Evolutionary conservation across 2,329 filamentous ascomycete species (phyloP).

Genomic region (Colletotrichum musicola): DNA sequence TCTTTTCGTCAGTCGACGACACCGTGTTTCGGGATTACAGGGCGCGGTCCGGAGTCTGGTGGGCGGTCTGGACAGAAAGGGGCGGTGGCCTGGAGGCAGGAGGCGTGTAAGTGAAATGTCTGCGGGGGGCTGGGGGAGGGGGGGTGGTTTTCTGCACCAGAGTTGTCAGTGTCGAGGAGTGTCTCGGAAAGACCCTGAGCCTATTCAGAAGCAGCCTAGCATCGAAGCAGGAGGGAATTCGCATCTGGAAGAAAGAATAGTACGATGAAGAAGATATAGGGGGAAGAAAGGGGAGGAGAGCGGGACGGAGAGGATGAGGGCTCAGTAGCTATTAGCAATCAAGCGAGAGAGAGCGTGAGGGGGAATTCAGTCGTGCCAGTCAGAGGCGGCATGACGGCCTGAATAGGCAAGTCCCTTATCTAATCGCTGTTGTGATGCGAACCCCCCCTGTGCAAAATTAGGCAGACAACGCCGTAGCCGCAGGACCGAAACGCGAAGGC

Average conservation of each 20-base stretch:
- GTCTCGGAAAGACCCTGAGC: conserved; percentile 33
- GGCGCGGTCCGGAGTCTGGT: conserved; percentile 4
- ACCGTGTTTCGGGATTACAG: conserved; percentile 17
- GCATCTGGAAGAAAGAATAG: background rate
- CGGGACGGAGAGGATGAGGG: background rate
- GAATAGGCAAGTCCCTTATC: conserved; percentile 39
- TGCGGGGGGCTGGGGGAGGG: conserved; percentile 26
- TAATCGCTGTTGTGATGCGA: conserved; percentile 20
- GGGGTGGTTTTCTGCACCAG: background rate
- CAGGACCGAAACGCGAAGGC: background rate
- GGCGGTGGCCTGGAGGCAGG: conserved; percentile 19
- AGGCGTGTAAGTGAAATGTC: conserved; percentile 28
- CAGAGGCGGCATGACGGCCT: conserved; percentile 30
- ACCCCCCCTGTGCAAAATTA: background rate
- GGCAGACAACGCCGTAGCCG: background rate
- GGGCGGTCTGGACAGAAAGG: background rate
- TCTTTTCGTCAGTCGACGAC: conserved; percentile 3
- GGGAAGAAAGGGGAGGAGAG: background rate
- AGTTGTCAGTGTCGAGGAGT: conserved; percentile 2
- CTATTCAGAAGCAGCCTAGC: background rate
- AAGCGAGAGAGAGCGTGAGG: background rate
- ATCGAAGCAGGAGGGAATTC: background rate
- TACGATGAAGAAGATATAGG: background rate
- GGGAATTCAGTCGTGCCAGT: conserved; percentile 28
- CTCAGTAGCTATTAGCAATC: background rate